Percentiles rank a stretch among this genome's conserved stretches.
Conservation (phyloP, 495 filamentous ascomycete species). For the Bacidia gigantensis region DNA sequence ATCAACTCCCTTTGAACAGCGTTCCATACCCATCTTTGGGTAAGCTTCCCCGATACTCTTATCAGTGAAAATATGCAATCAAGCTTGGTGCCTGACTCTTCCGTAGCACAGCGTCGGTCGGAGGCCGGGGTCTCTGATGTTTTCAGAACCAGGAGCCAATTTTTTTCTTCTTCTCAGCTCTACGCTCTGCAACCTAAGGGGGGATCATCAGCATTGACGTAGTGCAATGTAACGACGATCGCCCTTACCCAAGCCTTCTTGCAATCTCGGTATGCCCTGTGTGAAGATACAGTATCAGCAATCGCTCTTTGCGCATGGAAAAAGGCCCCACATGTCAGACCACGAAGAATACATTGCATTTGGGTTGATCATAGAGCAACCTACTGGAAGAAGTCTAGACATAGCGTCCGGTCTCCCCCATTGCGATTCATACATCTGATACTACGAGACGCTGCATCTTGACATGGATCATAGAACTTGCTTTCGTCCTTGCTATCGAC, state of each 20-base stretch:
- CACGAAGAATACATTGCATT: too few species aligned
- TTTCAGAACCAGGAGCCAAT: constrained; percentile 6
- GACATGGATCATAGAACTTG: constrained; percentile 87
- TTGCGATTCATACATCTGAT: constrained; percentile 80
- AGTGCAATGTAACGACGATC: neutral
- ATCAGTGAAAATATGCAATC: neutral
- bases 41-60: neutral
- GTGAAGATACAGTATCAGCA: neutral
- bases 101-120: neutral
- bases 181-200: constrained; percentile 35
- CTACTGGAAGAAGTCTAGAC: constrained; percentile 87
- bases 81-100: neutral
- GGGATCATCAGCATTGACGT: constrained; percentile 1
- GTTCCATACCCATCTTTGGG: neutral
- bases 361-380: too few species aligned
- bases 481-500: constrained; percentile 60
- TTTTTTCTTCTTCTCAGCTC: constrained; percentile 31
- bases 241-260: constrained; percentile 80
- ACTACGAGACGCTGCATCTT: constrained; percentile 79
- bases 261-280: constrained; percentile 82
- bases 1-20: neutral
- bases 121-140: too few species aligned
- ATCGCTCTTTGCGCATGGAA: constrained; percentile 4
- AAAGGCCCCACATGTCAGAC: too few species aligned
- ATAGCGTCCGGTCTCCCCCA: constrained; percentile 71